A percentile compares a stretch with the other conserved stretches of the same genome.
Evolutionary conservation across 208 protist species (phyloP).

Genomic region (Leptomonas pyrrhocoris): DNA sequence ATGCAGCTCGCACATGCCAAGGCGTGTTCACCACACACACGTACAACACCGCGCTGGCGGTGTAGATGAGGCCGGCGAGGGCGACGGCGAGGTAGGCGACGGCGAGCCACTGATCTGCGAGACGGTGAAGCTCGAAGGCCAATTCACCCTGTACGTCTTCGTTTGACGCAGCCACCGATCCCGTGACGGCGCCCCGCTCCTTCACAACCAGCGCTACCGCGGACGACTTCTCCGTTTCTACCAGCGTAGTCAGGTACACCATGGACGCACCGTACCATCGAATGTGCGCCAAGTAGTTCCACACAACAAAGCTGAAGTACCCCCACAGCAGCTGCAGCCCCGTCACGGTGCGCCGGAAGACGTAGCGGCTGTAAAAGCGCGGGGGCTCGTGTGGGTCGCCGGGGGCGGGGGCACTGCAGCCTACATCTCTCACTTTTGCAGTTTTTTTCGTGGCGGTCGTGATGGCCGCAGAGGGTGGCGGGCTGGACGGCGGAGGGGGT

Average conservation of each 20-base stretch:
- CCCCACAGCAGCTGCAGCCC: constrained; percentile 21
- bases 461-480: constrained; percentile 5
- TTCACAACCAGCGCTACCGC: neutral
- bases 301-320: constrained; percentile 9
- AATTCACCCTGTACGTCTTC: neutral
- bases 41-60: constrained; percentile 15
- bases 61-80: constrained; percentile 18
- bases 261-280: constrained; percentile 16
- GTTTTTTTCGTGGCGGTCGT: neutral
- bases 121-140: neutral
- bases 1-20: constrained; percentile 14
- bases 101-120: constrained; percentile 2
- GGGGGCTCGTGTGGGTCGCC: neutral
- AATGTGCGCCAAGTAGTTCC: constrained; percentile 22
- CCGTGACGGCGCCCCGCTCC: too few relatives aligned
- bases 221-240: neutral
- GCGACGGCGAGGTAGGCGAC: constrained; percentile 16
- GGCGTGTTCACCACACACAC: constrained; percentile 20
- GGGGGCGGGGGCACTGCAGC: neutral
- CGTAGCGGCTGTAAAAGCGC: constrained; percentile 20
- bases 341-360: constrained; percentile 6
- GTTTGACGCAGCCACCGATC: neutral
- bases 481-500: neutral
- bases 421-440: constrained; percentile 4
- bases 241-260: neutral